phyloP scores from a whole-genome alignment of 257 asterid species.

The Solanum paucissectum region DNA sequence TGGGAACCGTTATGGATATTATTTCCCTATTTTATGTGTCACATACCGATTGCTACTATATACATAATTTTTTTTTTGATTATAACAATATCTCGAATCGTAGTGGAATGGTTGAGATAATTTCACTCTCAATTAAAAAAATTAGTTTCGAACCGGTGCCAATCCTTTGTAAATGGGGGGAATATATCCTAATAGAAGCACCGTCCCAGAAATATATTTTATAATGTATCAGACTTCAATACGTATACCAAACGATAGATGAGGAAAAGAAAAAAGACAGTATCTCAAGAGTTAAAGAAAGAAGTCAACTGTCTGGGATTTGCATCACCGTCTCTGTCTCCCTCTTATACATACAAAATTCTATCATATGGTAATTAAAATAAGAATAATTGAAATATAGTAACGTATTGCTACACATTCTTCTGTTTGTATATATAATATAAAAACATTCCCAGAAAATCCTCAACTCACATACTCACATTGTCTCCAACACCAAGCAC shows the following conservation, averaged over 20 bases:
- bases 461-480: background rate
- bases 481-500: background rate
- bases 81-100: background rate
- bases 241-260: too few relatives aligned
- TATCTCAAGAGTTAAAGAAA: background rate
- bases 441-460: background rate
- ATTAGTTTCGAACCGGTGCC: accelerated
- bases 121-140: too few relatives aligned
- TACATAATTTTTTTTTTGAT: background rate
- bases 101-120: too few relatives aligned
- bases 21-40: background rate
- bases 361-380: background rate
- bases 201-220: too few relatives aligned
- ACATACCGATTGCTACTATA: background rate
- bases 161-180: too few relatives aligned
- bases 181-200: background rate
- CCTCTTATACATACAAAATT: background rate
- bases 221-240: too few relatives aligned
- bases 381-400: background rate
- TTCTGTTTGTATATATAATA: background rate
- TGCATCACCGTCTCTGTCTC: background rate
- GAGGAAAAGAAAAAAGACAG: background rate
- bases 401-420: background rate
- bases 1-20: background rate
- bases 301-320: background rate